Evolutionary conservation across 257 asterid genomes (phyloP), one percentile per base, ranked within the genome.

Genomic region (Solanum clarkiae): DNA sequence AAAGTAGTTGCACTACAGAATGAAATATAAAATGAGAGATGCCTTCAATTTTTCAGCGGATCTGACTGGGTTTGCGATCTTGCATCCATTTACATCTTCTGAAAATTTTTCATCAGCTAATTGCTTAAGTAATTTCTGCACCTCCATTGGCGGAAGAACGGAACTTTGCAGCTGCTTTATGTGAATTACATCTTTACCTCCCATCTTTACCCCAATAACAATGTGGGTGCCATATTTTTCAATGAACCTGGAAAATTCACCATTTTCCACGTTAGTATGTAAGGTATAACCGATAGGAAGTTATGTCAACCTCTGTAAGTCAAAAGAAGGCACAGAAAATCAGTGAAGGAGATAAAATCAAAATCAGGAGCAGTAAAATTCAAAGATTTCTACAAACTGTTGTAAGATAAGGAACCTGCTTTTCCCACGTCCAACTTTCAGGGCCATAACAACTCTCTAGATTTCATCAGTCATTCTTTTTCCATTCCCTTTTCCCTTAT

Each of bases 111-210:
- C 94, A 87, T 95, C 97, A 53, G 98, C 96, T 75, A 94, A 87
- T 90, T 93, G 90, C 94, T 96, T 96, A 87, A 96, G 87, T 86
- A 95, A 88, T 84, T 90, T 92, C 96, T 93, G 98, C 90, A 96
- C 97, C 87, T 95, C 98, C 66, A 87, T 51, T 6, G 96, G 91
- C 90, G 91, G 92, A 77, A 92, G 96, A 90, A 81, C 91, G 83
- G 99, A 96, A 80, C 82, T 92, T 57, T 90, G 93, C 88, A 96
- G 99, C 91, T 96, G 99, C 93, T 96, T 96, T 16, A 95, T 87
- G 88, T 95, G 98, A 85, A 96, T 88, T 63, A 91, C 99, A 89
- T 96, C 99, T 90, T 96, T 95, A 84, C 99, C 99, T 90, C 98
- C 99, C 98, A 95, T 96, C 91, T 92, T 96, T 68, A 94, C 97